Evolutionary conservation across 192 early-diverging fungal species (phyloP), one percentile per base, ranked within the genome.

Genomic region (Powellomyces hirtus): DNA sequence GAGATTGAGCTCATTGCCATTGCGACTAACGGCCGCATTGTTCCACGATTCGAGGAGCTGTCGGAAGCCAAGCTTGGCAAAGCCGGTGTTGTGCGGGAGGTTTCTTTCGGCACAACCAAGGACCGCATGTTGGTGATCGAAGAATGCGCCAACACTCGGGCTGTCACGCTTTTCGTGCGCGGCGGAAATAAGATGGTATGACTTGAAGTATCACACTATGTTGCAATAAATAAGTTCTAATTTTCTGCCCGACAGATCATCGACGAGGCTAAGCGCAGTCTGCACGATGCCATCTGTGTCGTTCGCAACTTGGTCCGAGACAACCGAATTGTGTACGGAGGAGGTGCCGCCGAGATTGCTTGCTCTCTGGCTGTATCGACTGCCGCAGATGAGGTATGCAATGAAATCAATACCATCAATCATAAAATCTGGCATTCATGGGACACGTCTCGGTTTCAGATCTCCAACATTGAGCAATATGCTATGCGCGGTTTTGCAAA

Each of bases 1-100:
- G 98, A 99, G 79, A 93, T 99, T 59, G 98, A 99, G 89, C 82
- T 99, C 58, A 92, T 99, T 80, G 98, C 98, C 26, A 99, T 99
- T 74, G 98, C 98, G 38, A 99, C 98, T 57, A 98, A 99, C 68
- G 98, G 98, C 63, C 90, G 98, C 59, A 99, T 99, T 75, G 98
- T 99, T 53, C 98, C 98, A n/a, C 91, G 98, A 44, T 99, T 99
- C 67, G 96, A 96, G 72, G 98, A 99, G 66, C 84, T 99, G 33
- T 81, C 79, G 53, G 61, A 82, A 20, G 85, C 86, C 20, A 99
- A 99, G 81, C 88, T 99, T 37, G 98, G 98, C 72, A 71, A 79
- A 16, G 98, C 98, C 61, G 98, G 98, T 42, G 75, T 91, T 33
- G 94, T 99, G 45, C 92, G 95, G 66, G 98, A 99, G 76, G 71